Evolutionary conservation across 345 rosid genomes (phyloP).

Genomic region (Trapa incisa): DNA sequence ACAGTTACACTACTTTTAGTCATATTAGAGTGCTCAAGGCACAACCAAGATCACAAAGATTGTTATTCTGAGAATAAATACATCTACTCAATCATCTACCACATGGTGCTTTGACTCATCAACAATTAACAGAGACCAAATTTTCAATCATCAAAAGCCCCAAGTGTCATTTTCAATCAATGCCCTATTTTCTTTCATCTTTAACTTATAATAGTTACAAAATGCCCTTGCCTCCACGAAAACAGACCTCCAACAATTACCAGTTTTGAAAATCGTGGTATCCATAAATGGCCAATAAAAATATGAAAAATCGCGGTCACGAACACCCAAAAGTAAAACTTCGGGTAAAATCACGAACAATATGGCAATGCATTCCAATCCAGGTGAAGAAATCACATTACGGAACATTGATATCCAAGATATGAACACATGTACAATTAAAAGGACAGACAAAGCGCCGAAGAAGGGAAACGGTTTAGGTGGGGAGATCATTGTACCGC

Average conservation of each 20-base stretch:
- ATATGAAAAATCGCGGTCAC: background rate
- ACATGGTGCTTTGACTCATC: background rate
- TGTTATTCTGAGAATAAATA: background rate
- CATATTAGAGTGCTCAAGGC: background rate
- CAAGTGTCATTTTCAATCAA: background rate
- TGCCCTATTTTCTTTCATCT: background rate
- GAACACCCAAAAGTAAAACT: background rate
- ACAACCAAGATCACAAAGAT: background rate
- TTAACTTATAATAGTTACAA: background rate
- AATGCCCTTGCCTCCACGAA: background rate
- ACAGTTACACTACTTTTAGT: background rate
- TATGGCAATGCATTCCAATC: background rate
- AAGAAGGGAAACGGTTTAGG: background rate
- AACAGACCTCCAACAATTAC: background rate
- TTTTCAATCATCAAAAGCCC: background rate
- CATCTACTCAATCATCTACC: background rate
- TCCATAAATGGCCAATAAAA: background rate
- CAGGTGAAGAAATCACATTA: background rate
- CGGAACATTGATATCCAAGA: background rate
- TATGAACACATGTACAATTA: background rate
- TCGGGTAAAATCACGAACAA: background rate
- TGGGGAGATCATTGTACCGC: constrained; percentile 32
- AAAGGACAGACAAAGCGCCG: background rate
- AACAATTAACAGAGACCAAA: background rate
- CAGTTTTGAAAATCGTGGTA: background rate